Evolutionary conservation across 305 asterid species (phyloP), one percentile per base, ranked within the genome.

Genomic region (Rubia occidens): DNA sequence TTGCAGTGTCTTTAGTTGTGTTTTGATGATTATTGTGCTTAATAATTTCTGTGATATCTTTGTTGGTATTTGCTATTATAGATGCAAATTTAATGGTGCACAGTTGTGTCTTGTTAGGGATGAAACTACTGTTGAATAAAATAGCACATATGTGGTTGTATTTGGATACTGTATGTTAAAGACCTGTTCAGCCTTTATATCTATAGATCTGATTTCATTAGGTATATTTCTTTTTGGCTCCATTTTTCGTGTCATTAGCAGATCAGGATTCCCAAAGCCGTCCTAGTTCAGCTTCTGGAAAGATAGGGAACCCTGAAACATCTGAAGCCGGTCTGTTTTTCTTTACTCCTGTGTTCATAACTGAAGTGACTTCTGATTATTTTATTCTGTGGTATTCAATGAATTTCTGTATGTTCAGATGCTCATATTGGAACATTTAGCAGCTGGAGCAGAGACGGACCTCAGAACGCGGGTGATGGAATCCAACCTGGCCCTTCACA

Each of bases 261-360:
- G 97, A 86, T 82, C 80, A 70, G 73, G 80, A 76, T 21, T 71
- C 84, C 66, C 76, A 72, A 76, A 71, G 77, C 67, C 86, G 90
- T 58, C 98, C 95, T 76, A 83, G 79, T 82, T 88, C 97, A 64
- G 90, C 92, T 79, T 85, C 95, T 75, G 87, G 88, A 66, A 71
- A 76, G 18, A 78, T 78, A 75, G 91, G 82, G 79, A 78, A 76
- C 70, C 77, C 78, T 66, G 71, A 72, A 60, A 76, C 71, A 45
- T 72, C 86, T 78, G 87, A 81, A 54, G 62, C 89, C 82, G 95
- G 96, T 91, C 42, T 42, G 91, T 70, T 26, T 76, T 55, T 75
- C 26, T 78, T 63, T 68, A 43, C 18, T 56, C 47, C 42, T 20
- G 8, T 44, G 37, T 14, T 54, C n/a, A 66, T 45, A 20, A 20